Evolutionary conservation across 345 rosid species (phyloP).

Genomic region (Arabis hirsuta): DNA sequence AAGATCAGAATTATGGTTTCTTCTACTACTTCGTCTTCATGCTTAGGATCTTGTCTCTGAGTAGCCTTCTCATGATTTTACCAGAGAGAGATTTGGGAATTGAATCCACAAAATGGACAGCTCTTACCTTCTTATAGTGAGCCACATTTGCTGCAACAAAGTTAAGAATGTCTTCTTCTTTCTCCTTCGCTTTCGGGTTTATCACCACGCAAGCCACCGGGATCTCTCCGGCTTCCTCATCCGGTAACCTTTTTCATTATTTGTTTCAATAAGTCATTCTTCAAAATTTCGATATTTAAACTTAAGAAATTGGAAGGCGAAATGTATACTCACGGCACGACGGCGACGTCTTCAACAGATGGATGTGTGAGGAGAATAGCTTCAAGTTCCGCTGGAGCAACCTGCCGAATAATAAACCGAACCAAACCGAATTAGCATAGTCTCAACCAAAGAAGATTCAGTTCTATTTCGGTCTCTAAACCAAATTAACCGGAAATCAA

Average conservation of each 20-base stretch:
- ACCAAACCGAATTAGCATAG: neutral
- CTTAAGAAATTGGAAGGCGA: neutral
- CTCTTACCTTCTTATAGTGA: conserved; percentile 82
- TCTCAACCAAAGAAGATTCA: neutral
- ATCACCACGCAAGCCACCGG: conserved; percentile 89
- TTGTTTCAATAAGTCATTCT: neutral
- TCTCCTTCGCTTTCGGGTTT: conserved; percentile 59
- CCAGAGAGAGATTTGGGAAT: conserved; percentile 94
- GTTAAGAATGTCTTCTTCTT: conserved; percentile 68
- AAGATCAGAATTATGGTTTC: neutral
- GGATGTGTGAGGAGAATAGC: conserved; percentile 77
- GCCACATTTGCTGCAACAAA: conserved; percentile 80
- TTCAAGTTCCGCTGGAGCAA: conserved; percentile 95
- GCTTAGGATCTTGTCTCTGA: conserved; percentile 59
- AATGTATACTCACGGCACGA: conserved; percentile 72
- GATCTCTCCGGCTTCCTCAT: conserved; percentile 95
- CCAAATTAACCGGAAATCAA: no score
- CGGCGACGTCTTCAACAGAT: conserved; percentile 82
- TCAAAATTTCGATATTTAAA: neutral
- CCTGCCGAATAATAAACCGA: conserved; percentile 46
- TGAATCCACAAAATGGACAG: conserved; percentile 69
- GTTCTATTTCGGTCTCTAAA: neutral
- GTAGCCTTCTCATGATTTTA: conserved; percentile 83
- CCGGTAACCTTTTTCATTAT: conserved; percentile 60
- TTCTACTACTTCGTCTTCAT: conserved; percentile 36